Evolutionary conservation across 331 rosid species (phyloP).

Genomic region (Erythrophleum ivorense): DNA sequence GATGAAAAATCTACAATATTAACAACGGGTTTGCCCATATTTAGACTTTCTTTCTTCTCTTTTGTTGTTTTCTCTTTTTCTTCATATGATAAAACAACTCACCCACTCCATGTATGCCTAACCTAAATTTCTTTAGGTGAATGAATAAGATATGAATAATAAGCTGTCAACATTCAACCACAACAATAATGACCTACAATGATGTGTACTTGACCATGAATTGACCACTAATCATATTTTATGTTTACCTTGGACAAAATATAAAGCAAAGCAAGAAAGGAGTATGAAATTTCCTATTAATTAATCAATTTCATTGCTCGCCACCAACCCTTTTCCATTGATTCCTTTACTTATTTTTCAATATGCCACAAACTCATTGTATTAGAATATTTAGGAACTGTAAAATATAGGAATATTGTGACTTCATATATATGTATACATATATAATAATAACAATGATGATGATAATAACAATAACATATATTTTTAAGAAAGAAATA

Average conservation of each 20-base stretch:
- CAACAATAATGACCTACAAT: slow-evolving; percentile 44
- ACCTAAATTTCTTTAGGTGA: slow-evolving; percentile 34
- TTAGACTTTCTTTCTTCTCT: background rate
- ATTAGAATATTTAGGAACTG: no score
- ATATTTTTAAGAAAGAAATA: no score
- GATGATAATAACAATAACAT: no score
- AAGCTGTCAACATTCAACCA: slow-evolving; percentile 43
- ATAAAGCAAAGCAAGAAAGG: slow-evolving; percentile 1
- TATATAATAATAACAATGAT: no score
- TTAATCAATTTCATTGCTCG: background rate
- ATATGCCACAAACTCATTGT: background rate
- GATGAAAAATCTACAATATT: slow-evolving; percentile 2
- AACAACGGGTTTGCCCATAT: background rate
- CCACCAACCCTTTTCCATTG: background rate
- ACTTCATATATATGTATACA: no score
- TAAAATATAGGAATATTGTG: no score
- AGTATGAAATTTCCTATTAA: background rate
- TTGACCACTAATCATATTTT: slow-evolving; percentile 34
- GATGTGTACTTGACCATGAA: slow-evolving; percentile 38
- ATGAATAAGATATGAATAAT: slow-evolving; percentile 8
- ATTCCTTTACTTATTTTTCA: background rate
- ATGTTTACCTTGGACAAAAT: background rate
- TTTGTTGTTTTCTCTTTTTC: slow-evolving; percentile 26
- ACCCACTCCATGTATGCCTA: slow-evolving; percentile 38
- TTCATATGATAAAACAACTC: slow-evolving; percentile 40